A percentile compares a stretch with the other conserved stretches of the same genome.
Evolutionary conservation across 2,329 filamentous ascomycete genomes (phyloP).

Genomic region (Coleophoma crateriformis): DNA sequence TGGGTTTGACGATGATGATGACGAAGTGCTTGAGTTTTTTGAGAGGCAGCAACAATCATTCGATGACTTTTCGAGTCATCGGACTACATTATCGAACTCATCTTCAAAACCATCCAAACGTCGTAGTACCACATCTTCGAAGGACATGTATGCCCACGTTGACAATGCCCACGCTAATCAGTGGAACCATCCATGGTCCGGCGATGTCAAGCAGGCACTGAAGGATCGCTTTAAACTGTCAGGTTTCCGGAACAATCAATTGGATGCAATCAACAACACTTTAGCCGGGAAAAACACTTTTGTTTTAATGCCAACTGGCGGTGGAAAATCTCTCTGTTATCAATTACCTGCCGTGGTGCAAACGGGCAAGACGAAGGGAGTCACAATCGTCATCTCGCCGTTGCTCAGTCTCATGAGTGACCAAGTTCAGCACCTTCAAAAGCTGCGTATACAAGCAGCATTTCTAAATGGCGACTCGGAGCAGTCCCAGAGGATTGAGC

Average conservation of each 20-base stretch:
- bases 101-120: conserved; percentile 6
- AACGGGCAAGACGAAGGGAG: conserved; percentile 74
- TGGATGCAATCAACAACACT: conserved; percentile 94
- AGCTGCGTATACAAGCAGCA: conserved; percentile 71
- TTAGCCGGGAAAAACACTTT: conserved; percentile 84
- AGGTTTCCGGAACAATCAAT: conserved; percentile 84
- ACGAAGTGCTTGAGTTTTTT: conserved; percentile 28
- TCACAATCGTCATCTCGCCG: conserved; percentile 93
- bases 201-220: conserved; percentile 74
- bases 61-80: conserved; percentile 7
- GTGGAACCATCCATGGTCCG: conserved; percentile 75
- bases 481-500: conserved; percentile 50
- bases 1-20: conserved; percentile 14
- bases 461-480: conserved; percentile 73
- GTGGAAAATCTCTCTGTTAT: conserved; percentile 95
- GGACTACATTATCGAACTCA: not conserved
- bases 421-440: conserved; percentile 78
- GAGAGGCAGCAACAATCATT: conserved; percentile 2
- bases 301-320: conserved; percentile 95
- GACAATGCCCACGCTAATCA: conserved; percentile 36
- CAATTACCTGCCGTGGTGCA: conserved; percentile 84
- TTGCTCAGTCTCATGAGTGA: conserved; percentile 96
- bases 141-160: conserved; percentile 24
- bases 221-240: conserved; percentile 78
- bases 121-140: conserved; percentile 4